phyloP scores from a whole-genome alignment of 2,329 filamentous ascomycete genomes.

The Elsinoe ampelina region DNA sequence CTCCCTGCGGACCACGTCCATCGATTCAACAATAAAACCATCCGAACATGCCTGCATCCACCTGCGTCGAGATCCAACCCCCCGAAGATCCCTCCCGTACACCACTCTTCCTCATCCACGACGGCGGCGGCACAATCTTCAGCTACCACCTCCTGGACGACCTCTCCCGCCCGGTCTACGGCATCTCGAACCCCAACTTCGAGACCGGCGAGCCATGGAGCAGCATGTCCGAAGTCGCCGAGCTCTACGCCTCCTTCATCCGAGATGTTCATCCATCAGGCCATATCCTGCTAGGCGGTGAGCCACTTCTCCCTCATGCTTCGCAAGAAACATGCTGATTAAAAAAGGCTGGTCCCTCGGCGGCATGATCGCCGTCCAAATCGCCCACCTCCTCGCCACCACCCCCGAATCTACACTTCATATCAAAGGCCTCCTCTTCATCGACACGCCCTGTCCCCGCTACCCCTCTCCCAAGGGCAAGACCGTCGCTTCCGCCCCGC shows the following conservation, averaged over 20 bases:
- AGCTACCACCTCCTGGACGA: conserved; percentile 11
- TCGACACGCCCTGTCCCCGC: conserved; percentile 3
- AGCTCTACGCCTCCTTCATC: conserved; percentile 3
- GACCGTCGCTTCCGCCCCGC: background rate
- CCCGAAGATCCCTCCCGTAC: conserved; percentile 2
- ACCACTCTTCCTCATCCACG: conserved; percentile 13
- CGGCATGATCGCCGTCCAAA: conserved; percentile 8
- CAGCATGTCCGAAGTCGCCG: background rate
- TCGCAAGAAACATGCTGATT: background rate
- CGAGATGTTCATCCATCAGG: background rate
- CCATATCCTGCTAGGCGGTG: background rate
- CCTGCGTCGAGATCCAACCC: conserved; percentile 8
- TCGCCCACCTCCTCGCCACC: background rate
- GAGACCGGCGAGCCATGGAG: background rate
- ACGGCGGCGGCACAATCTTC: conserved; percentile 17
- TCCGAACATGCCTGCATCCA: conserved; percentile 1
- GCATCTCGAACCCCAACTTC: conserved; percentile 9
- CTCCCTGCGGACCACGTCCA: no score
- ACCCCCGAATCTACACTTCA: background rate
- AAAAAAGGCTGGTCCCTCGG: conserved; percentile 7
- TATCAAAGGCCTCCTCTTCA: conserved; percentile 4
- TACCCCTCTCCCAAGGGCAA: background rate
- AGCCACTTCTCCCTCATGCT: background rate
- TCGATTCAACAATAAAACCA: conserved; percentile 7
- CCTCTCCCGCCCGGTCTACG: background rate